Evolutionary conservation across 2,329 filamentous ascomycete species (phyloP).

Genomic region (Monilinia polystroma): DNA sequence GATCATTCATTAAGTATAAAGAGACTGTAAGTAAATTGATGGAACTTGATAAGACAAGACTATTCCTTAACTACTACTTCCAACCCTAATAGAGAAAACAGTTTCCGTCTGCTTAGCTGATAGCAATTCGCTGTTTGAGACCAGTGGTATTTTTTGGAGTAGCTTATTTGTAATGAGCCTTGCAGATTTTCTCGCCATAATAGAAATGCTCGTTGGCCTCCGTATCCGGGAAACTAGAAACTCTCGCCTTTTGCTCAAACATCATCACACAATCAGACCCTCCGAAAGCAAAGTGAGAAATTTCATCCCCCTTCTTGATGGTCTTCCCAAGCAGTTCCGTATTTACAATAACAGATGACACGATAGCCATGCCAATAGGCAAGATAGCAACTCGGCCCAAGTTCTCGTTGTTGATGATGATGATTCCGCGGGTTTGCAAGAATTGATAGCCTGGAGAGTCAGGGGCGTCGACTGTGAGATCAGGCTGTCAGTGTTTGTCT

Average conservation of each 20-base stretch:
- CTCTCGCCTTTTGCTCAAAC: slow-evolving; percentile 35
- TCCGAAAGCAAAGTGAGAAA: slow-evolving; percentile 47
- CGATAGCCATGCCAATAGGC: slow-evolving; percentile 48
- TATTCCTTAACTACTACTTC: not conserved
- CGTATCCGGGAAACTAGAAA: slow-evolving; percentile 11
- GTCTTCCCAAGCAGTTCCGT: slow-evolving; percentile 26
- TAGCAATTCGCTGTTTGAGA: not conserved
- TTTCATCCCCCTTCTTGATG: slow-evolving; percentile 45
- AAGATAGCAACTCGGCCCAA: slow-evolving; percentile 44
- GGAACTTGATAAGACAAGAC: not conserved
- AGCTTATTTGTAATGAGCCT: slow-evolving; percentile 7
- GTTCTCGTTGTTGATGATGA: slow-evolving; percentile 43
- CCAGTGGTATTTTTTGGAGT: fast-evolving
- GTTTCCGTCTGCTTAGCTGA: not conserved
- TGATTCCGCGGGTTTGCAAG: slow-evolving; percentile 43
- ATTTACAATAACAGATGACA: slow-evolving; percentile 44
- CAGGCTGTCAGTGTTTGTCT: not conserved
- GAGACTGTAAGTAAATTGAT: not conserved
- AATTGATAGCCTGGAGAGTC: slow-evolving; percentile 46
- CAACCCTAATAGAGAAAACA: not conserved
- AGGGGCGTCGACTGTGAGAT: slow-evolving; percentile 35
- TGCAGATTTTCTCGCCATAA: slow-evolving; percentile 17
- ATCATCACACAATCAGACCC: slow-evolving; percentile 46
- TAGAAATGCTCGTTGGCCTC: slow-evolving; percentile 21
- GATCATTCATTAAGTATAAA: not conserved